phyloP scores from a whole-genome alignment of 2,329 filamentous ascomycete species.

The Curvularia eragrostidis region DNA sequence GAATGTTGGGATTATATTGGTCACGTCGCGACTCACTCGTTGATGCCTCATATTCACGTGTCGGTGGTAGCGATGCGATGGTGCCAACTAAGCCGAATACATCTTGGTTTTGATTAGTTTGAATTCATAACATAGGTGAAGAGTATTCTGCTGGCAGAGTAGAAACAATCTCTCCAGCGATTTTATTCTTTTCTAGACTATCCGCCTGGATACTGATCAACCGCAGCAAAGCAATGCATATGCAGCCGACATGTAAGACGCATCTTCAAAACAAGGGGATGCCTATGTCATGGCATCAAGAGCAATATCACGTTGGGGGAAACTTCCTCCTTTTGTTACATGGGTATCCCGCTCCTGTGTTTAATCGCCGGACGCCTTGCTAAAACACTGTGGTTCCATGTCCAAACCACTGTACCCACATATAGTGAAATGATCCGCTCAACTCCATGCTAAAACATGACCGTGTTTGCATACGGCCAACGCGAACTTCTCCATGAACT shows the following conservation, averaged over 20 bases:
- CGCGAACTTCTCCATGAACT: conserved; percentile 1
- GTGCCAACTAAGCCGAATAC: neutral
- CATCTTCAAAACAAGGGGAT: conserved; percentile 1
- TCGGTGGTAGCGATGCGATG: neutral
- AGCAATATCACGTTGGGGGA: neutral
- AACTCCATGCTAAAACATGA: conserved; percentile 20
- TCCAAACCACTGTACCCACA: conserved; percentile 5
- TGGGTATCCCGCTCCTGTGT: conserved; percentile 12
- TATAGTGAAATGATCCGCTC: conserved; percentile 12
- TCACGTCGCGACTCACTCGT: conserved; percentile 4
- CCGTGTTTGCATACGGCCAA: conserved; percentile 5
- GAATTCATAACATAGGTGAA: neutral
- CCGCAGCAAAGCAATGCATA: neutral
- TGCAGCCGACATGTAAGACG: neutral
- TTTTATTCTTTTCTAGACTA: neutral
- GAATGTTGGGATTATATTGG: neutral
- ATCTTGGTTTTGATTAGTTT: neutral
- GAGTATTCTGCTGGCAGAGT: neutral
- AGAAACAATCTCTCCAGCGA: neutral
- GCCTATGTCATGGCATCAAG: neutral
- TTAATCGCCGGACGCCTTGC: conserved; percentile 23
- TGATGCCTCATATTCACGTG: neutral
- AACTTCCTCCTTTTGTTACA: conserved; percentile 10
- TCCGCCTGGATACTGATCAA: neutral
- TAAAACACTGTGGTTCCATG: conserved; percentile 13